Evolutionary conservation across 2,329 filamentous ascomycete species (phyloP).

Genomic region (Neopestalotiopsis rosae): DNA sequence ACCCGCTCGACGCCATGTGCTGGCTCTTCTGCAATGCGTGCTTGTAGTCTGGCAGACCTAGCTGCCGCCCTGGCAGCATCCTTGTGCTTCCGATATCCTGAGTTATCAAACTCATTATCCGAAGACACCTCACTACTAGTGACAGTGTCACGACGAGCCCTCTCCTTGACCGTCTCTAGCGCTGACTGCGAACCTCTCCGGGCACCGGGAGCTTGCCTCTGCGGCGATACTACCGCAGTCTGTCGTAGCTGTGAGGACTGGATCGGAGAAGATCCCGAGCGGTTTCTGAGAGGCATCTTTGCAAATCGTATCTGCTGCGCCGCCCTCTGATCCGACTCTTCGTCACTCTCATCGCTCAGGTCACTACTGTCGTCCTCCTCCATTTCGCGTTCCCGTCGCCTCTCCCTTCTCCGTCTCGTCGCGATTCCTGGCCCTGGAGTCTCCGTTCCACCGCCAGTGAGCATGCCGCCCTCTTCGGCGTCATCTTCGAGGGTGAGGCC

Average conservation of each 20-base stretch:
- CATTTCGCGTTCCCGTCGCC: slow-evolving; percentile 75
- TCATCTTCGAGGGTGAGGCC: slow-evolving; percentile 72
- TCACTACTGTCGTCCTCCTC: slow-evolving; percentile 89
- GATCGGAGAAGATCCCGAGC: slow-evolving; percentile 87
- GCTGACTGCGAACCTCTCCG: slow-evolving; percentile 75
- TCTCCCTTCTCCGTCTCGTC: slow-evolving; percentile 66
- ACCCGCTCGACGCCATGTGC: slow-evolving; percentile 47
- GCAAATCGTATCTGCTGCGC: slow-evolving; percentile 93
- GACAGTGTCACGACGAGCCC: slow-evolving; percentile 74
- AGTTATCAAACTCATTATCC: slow-evolving; percentile 77
- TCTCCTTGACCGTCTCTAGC: slow-evolving; percentile 71
- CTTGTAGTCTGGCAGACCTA: slow-evolving; percentile 56
- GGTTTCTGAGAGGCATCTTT: slow-evolving; percentile 88
- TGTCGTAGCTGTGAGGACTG: slow-evolving; percentile 69
- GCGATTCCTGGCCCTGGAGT: slow-evolving; percentile 72
- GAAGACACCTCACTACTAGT: slow-evolving; percentile 85
- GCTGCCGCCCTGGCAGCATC: slow-evolving; percentile 65
- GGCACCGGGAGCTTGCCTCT: slow-evolving; percentile 48
- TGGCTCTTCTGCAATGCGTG: slow-evolving; percentile 58
- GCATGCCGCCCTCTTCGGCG: slow-evolving; percentile 74
- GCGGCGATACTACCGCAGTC: slow-evolving; percentile 53
- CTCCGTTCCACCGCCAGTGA: slow-evolving; percentile 70
- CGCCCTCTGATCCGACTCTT: slow-evolving; percentile 73
- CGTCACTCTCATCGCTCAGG: slow-evolving; percentile 83
- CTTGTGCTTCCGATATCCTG: slow-evolving; percentile 67